Conservation (phyloP, 352 stramenopile genomes). For the Paralagenidium karlingii region DNA sequence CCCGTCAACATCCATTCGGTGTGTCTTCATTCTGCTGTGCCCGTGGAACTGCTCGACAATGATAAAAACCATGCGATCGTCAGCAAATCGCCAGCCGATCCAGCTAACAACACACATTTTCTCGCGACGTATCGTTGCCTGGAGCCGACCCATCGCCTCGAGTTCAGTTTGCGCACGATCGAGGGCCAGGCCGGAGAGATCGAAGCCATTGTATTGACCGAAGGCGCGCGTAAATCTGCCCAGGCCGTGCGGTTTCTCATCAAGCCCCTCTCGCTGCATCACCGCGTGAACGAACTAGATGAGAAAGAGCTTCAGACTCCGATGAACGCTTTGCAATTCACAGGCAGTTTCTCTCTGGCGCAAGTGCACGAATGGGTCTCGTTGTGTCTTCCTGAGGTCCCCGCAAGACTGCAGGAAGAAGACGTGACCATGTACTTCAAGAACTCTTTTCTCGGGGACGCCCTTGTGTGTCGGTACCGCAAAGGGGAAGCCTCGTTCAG, state of each 20-base stretch:
- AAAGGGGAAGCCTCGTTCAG: slow-evolving; percentile 62
- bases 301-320: slow-evolving; percentile 33
- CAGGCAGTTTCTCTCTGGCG: slow-evolving; percentile 59
- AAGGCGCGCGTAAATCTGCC: slow-evolving; percentile 42
- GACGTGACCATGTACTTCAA: slow-evolving; percentile 63
- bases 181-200: slow-evolving; percentile 77
- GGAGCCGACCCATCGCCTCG: slow-evolving; percentile 63
- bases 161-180: slow-evolving; percentile 73
- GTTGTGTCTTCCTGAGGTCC: slow-evolving; percentile 65
- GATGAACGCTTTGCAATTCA: slow-evolving; percentile 57
- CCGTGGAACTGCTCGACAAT: slow-evolving; percentile 65
- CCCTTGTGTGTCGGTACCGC: slow-evolving; percentile 62
- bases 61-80: slow-evolving; percentile 63
- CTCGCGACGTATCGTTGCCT: slow-evolving; percentile 70
- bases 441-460: slow-evolving; percentile 59
- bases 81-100: slow-evolving; percentile 47
- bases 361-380: slow-evolving; percentile 82
- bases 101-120: slow-evolving; percentile 42
- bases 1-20: slow-evolving; percentile 70
- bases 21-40: slow-evolving; percentile 55
- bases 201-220: slow-evolving; percentile 56
- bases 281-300: slow-evolving; percentile 53
- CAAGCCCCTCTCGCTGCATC: slow-evolving; percentile 73
- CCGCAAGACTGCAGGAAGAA: slow-evolving; percentile 50
- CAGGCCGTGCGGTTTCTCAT: slow-evolving; percentile 64